Base-by-base conservation (phyloP, 176 grass and related monocot genomes). In the Thinopyrum elongatum region DNA sequence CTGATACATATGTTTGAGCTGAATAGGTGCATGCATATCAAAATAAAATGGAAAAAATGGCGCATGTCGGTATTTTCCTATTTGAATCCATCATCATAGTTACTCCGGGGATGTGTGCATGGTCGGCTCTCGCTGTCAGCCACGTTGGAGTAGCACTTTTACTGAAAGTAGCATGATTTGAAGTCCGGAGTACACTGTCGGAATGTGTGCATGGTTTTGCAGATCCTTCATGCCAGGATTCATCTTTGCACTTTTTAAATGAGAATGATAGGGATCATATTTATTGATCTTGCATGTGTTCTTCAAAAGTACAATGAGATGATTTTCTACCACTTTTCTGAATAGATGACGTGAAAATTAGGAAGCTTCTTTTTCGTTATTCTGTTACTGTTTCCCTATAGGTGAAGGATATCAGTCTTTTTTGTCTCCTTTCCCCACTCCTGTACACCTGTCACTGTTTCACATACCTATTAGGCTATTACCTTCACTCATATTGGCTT, bases 251-350 rank as follows among this genome's bases (percentile, higher is more conserved):
- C 42, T 46, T 46, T 46, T 46, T 39, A 14, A 25, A 42, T 73
- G 69, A 73, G n/a, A 38, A 73, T 73, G 70, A 16, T 73, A 73
- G 36, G 12, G 36, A 26, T 39, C 70, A 73, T 44, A 73, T 73
- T 73, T 73, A n/a, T 73, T 42, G 36, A 73, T 73, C 70, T 73
- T 71, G 21, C 35, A 25, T 71, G 34, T 41, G 68, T 71, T 71
- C 68, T 36, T 10, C 68, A 23, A 41, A 71, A 71, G 68, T 71
- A 71, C 38, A 71, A 41, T 41, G 10, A 39, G 65, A 33, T 33
- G 29, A 67, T 67, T 67, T 9, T 67, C 13, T 71, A 71, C 68
- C 22, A 42, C 30, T 42, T 25, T 26, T 42, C 69, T 72, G 69
- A 42, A 72, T 3, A 42, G 21, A 23, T 71, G 19, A 23, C 23